Evolutionary conservation across 768 basidiomycete genomes (phyloP).

Genomic region (Suillus hirtellus): DNA sequence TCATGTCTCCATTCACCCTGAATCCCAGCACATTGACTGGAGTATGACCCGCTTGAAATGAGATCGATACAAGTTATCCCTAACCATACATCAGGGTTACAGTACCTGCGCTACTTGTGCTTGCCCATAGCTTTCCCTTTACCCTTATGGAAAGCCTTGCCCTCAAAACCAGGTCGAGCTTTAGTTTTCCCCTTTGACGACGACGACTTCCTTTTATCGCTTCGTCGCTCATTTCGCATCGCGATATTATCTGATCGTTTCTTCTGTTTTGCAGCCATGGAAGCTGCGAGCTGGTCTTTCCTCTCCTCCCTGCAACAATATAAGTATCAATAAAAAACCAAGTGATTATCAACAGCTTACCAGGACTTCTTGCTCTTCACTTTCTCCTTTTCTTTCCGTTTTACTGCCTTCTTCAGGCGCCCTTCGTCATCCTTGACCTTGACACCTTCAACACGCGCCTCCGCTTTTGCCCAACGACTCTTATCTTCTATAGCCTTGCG

Average conservation of each 20-base stretch:
- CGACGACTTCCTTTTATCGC: conserved; percentile 54
- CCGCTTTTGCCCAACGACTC: conserved; percentile 89
- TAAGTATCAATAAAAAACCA: background rate
- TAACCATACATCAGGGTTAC: conserved; percentile 1
- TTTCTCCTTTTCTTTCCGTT: conserved; percentile 91
- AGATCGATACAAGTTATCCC: background rate
- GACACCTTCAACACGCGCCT: conserved; percentile 82
- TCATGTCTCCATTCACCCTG: background rate
- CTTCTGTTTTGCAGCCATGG: conserved; percentile 23
- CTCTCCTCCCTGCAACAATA: conserved; percentile 71
- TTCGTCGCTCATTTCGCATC: conserved; percentile 74
- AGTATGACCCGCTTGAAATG: background rate
- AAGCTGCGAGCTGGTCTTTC: conserved; percentile 71
- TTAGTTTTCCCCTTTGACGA: conserved; percentile 49
- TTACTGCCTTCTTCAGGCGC: conserved; percentile 88
- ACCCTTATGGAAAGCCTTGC: conserved; percentile 71
- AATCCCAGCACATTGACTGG: background rate
- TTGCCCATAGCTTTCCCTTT: conserved; percentile 33
- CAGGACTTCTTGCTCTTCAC: conserved; percentile 80
- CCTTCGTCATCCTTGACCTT: conserved; percentile 89
- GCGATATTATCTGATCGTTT: conserved; percentile 70
- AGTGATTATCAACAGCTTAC: conserved; percentile 44
- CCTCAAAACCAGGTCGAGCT: conserved; percentile 85
- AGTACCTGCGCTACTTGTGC: conserved; percentile 21
- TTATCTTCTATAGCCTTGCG: conserved; percentile 51